Base-by-base conservation (phyloP, 208 protist genomes). In the Wallacemonas sp. region DNA sequence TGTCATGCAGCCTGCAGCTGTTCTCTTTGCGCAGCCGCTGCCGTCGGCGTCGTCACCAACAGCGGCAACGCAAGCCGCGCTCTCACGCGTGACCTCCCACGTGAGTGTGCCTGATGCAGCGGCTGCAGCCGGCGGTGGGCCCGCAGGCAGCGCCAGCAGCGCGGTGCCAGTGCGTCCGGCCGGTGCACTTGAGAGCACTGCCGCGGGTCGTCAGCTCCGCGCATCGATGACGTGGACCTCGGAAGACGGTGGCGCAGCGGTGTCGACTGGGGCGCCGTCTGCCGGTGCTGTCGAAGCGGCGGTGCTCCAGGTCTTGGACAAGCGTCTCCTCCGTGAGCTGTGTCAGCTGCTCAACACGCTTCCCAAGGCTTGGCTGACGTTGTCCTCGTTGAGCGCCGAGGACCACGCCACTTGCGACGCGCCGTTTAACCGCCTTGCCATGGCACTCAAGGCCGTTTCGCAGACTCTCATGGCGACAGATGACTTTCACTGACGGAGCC, bases 381-480 rank as follows among this genome's bases (percentile, higher is more conserved):
- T 92, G 52, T 68, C 71, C 26, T 55, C 26, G 22, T 63, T 92
- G 34, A 81, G 74, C 10, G 57, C 64, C 0, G 79, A 89, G 10
- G 81, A 92, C 30, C 85, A 89, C 66, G 61, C 67, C 10, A 55
- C 41, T 38, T 82, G 78, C 32, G 86, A 91, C 44, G 65, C 71
- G 37, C 59, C 78, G 12, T 73, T 95, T 41, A 62, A 48, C 6
- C 75, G 83, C 62, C 57, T 95, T 54, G 57, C 79, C 45, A 62
- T 91, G 64, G 77, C 68, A 8, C 66, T 95, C 12, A 91, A 87
- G 61, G 63, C 78, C 12, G 67, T 92, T 62, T 78, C 84, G 45
- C 85, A 92, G 57, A 53, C 91, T n/a, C 64, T 88, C 34, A 90
- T 92, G 78, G 86, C 85, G 8, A 77, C 85, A 2, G 81, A 89